Evolutionary conservation across 257 asterid genomes (phyloP).

Genomic region (Jacaranda copaia): DNA sequence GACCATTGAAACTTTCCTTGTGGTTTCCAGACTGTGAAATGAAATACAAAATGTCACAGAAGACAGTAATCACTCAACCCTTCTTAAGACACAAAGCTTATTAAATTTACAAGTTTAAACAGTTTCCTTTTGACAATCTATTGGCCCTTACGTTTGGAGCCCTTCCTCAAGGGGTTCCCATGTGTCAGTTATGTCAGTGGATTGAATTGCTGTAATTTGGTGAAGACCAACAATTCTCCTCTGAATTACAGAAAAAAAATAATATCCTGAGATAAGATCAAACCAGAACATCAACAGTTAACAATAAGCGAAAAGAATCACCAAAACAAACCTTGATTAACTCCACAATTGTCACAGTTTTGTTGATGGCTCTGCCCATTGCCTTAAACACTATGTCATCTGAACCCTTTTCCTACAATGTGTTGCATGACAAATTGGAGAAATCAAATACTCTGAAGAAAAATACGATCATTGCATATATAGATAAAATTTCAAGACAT

Average conservation of each 20-base stretch:
- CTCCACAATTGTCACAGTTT: slow-evolving; percentile 77
- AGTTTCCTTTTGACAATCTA: slow-evolving; percentile 1
- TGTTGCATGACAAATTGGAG: slow-evolving; percentile 13
- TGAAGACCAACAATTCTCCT: slow-evolving; percentile 98
- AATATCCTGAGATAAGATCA: slow-evolving; percentile 23
- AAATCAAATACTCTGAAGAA: neutral
- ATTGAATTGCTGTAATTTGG: slow-evolving; percentile 81
- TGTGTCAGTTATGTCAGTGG: slow-evolving; percentile 92
- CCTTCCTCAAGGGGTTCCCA: slow-evolving; percentile 99
- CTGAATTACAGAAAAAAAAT: slow-evolving; percentile 44
- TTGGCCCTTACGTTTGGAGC: slow-evolving; percentile 77
- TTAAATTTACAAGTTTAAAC: slow-evolving; percentile 3
- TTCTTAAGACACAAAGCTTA: too few species aligned
- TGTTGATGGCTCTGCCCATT: slow-evolving; percentile 85
- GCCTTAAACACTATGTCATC: slow-evolving; percentile 75
- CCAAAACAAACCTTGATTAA: slow-evolving; percentile 59
- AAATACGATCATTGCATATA: neutral
- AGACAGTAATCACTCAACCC: neutral
- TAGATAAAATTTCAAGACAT: neutral
- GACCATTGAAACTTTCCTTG: slow-evolving; percentile 93
- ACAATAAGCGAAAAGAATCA: neutral
- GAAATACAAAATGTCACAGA: slow-evolving; percentile 31
- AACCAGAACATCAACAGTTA: slow-evolving; percentile 22
- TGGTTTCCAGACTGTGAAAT: slow-evolving; percentile 77
- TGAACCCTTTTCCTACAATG: slow-evolving; percentile 63